A percentile compares a stretch with the other conserved stretches of the same genome.
phyloP scores from a whole-genome alignment of 1,139 yeast species.

The Yamadazyma songkhlaensis region DNA sequence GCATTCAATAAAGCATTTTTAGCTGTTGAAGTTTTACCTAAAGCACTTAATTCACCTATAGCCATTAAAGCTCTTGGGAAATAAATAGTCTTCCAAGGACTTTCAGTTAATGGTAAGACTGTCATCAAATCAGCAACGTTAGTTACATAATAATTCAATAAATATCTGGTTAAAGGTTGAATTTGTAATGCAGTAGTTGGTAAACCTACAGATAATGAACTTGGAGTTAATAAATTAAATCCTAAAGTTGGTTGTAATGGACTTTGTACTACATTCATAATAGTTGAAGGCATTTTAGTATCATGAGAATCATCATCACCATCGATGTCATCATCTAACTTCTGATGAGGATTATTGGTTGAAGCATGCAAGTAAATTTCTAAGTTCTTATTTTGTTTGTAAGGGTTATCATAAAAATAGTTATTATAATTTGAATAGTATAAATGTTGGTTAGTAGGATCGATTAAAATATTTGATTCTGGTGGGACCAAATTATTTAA shows the following conservation, averaged over 20 bases:
- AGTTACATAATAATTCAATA: constrained; percentile 71
- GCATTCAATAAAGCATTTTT: constrained; percentile 80
- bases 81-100: constrained; percentile 85
- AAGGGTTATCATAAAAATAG: constrained; percentile 43
- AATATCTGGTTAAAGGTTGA: constrained; percentile 64
- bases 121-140: constrained; percentile 88
- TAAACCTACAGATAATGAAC: constrained; percentile 32
- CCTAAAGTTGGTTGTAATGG: constrained; percentile 45
- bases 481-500: constrained; percentile 7
- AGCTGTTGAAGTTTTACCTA: constrained; percentile 74
- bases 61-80: constrained; percentile 82
- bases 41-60: constrained; percentile 72
- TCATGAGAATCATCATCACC: constrained; percentile 28
- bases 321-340: constrained; percentile 30
- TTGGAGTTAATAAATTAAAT: constrained; percentile 29
- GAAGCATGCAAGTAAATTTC: constrained; percentile 48
- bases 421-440: constrained; percentile 42
- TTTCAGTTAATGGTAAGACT: constrained; percentile 74
- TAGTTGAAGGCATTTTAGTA: constrained; percentile 41
- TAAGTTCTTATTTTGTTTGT: constrained; percentile 38
- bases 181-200: constrained; percentile 63
- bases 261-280: constrained; percentile 48
- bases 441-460: constrained; percentile 38
- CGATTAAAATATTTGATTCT: constrained; percentile 22
- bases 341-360: constrained; percentile 12